Base-by-base conservation (phyloP, 2,329 filamentous ascomycete genomes). In the Pestalotiopsis fici region DNA sequence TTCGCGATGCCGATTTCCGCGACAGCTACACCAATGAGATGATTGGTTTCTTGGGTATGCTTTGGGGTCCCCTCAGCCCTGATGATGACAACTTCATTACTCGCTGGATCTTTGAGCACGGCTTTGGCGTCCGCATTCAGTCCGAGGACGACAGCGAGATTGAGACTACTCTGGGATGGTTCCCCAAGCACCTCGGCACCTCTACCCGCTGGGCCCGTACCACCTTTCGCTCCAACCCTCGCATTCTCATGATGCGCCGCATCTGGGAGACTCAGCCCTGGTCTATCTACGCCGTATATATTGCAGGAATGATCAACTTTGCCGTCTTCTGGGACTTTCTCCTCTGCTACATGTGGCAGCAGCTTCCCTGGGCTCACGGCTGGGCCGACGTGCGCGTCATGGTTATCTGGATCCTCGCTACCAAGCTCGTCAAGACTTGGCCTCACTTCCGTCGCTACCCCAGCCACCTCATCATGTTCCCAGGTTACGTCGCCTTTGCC, bases 21-120 rank as follows among this genome's bases (percentile, higher is more conserved):
- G 23, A 73, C 0, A 73, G 70, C 0, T 90, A 86, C 73, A 74
- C 77, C 1, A 79, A 84, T 61, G 88, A 91, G 71, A 76, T 79
- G 0, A 59, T 74, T 0, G 77, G 83, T 0, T 37, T 65, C 37
- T 12, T 54, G 23, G 21, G 15, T 13, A 25, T 59, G 28, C 35
- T 11, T 6, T 80, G 77, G 0, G 81, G 81, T 0, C 84, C 85
- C 0, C 74, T 89, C 2, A 83, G 84, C 23, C 79, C 81, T 0
- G 88, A 90, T 68, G 88, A 90, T 67, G 88, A 91, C 78, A 90
- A 90, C 74, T 90, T 84, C 71, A 78, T 87, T 43, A 90, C 88
- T 0, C 80, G 88, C 12, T 87, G 82, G 68, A 79, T 85, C 5
- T 82, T 87, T 55, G 78, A 78, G 11, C 74, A 82, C 5, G 82